Evolutionary conservation across 116 monocot genomes (phyloP).

Genomic region (Thalassia testudinum): DNA sequence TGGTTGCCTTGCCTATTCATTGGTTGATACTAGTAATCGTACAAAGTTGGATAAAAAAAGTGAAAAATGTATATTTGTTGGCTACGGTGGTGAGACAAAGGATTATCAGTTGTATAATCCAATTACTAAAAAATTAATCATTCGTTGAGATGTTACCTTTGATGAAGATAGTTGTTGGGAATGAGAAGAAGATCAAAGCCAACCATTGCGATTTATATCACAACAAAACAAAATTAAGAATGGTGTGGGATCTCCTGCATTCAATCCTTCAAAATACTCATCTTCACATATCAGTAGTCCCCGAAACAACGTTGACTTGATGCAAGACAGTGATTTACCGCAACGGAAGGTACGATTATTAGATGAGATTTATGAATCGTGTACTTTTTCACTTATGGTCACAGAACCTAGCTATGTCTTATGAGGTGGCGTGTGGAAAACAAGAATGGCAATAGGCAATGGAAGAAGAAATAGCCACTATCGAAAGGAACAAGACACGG

Average conservation of each 20-base stretch:
- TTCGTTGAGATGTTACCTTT: constrained; percentile 7
- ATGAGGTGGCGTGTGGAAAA: constrained; percentile 3
- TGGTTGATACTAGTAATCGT: not conserved
- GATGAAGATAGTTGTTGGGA: constrained; percentile 2
- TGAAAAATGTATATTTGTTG: constrained; percentile 7
- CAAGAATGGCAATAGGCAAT: not conserved
- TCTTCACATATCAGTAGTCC: not conserved
- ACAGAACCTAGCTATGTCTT: not conserved
- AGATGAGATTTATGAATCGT: constrained; percentile 6
- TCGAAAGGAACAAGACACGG: constrained; percentile 3
- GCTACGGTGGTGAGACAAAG: constrained; percentile 7
- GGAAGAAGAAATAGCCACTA: not conserved
- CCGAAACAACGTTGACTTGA: not conserved
- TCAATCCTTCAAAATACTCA: not conserved
- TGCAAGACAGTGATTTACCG: not conserved
- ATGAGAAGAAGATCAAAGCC: not conserved
- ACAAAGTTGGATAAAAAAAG: constrained; percentile 2
- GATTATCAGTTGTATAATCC: constrained; percentile 9
- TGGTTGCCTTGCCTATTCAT: constrained; percentile 2
- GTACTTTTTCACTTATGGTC: not conserved
- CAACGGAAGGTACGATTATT: not conserved
- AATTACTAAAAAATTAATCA: constrained; percentile 4
- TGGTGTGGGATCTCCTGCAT: not conserved
- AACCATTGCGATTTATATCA: not conserved
- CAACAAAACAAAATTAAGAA: not conserved